Base-by-base conservation (phyloP, 345 rosid genomes). In the Eucalyptus globulus region DNA sequence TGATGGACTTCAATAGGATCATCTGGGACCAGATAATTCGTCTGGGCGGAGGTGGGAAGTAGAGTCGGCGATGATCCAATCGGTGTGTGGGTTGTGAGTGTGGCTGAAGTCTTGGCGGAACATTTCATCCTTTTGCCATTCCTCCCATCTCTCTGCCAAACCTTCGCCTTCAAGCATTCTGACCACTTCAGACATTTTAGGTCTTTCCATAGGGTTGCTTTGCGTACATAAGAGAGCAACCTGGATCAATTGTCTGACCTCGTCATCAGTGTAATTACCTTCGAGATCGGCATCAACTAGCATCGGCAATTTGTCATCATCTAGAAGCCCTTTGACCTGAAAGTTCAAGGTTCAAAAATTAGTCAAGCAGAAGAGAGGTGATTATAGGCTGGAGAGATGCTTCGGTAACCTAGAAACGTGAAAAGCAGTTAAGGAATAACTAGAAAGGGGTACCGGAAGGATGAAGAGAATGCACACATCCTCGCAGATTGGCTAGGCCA, bases 91-190 rank as follows among this genome's bases (percentile, higher is more conserved):
- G 89, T 92, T 91, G 89, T 89, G 93, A 27, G 26, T n/a, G 50
- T 91, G 91, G 88, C 76, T 93, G n/a, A 90, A 93, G 31, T 94
- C 97, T 90, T 95, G 95, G 10, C 95, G 93, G 90, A 93, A 90
- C 90, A 93, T 88, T 89, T 98, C 99, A 80, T 95, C 98, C 87
- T 95, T 98, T 93, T 98, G 98, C 99, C 99, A 97, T 62, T 96
- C 97, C 91, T 96, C 98, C 99, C 99, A 96, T 91, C 94, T 95
- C 93, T 96, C 95, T 9, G 97, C 95, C 93, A 96, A 94, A 29
- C 99, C 97, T 62, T 96, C 98, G 5, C 99, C 99, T 93, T 97
- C 99, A 31, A 97, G 95, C 99, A 96, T 97, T 90, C 97, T 96
- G 14, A 97, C 99, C 27, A 96, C 99, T 56, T 97, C 99, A 0